phyloP scores from a whole-genome alignment of 2,329 filamentous ascomycete species.

The Rutstroemia sp. region DNA sequence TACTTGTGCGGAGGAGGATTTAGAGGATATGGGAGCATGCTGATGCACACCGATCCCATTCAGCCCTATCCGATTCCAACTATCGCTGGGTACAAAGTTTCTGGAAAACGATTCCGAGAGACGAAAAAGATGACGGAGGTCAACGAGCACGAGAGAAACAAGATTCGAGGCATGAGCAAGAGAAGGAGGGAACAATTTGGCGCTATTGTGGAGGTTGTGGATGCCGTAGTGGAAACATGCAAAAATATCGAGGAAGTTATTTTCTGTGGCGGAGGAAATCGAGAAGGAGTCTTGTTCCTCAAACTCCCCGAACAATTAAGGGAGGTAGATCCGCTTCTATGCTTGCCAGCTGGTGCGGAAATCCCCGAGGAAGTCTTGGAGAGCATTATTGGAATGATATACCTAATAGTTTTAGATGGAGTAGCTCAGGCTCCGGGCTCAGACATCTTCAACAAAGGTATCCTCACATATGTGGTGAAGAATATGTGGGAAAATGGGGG shows the following conservation, averaged over 20 bases:
- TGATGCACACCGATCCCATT: slow-evolving; percentile 70
- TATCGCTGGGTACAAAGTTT: slow-evolving; percentile 70
- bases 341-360: slow-evolving; percentile 25
- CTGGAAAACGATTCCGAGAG: slow-evolving; percentile 51
- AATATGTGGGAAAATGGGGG: slow-evolving; percentile 47
- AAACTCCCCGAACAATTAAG: slow-evolving; percentile 53
- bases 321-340: slow-evolving; percentile 55
- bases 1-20: slow-evolving; percentile 90
- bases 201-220: slow-evolving; percentile 74
- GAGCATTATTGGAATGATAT: too few relatives aligned
- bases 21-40: slow-evolving; percentile 80
- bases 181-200: slow-evolving; percentile 75
- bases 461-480: slow-evolving; percentile 37
- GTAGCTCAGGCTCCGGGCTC: slow-evolving; percentile 14
- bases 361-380: too few relatives aligned
- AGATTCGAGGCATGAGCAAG: slow-evolving; percentile 72
- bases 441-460: slow-evolving; percentile 37
- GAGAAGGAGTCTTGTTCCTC: slow-evolving; percentile 75
- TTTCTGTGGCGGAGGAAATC: slow-evolving; percentile 82
- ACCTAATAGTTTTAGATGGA: too few relatives aligned
- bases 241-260: slow-evolving; percentile 65
- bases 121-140: slow-evolving; percentile 43
- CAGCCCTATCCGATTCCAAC: slow-evolving; percentile 77
- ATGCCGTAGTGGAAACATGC: slow-evolving; percentile 61
- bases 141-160: slow-evolving; percentile 43